Evolutionary conservation across 2,329 filamentous ascomycete species (phyloP).

Genomic region (Madurella mycetomatis): DNA sequence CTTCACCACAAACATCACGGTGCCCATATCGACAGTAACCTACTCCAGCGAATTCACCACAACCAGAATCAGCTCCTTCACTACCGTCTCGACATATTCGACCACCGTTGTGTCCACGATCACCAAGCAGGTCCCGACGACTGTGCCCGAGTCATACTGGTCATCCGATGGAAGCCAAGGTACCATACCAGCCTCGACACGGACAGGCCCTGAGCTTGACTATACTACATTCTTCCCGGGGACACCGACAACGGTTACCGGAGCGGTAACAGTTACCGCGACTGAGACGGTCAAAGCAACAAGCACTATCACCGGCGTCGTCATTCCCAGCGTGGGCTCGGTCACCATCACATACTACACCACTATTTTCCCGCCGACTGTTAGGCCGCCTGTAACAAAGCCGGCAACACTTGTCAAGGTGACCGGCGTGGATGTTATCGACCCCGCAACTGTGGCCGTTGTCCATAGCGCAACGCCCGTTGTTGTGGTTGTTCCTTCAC

Average conservation of each 20-base stretch:
- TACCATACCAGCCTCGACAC: background rate
- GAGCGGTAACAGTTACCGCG: conserved; percentile 1
- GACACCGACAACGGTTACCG: background rate
- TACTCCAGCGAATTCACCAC: conserved; percentile 9
- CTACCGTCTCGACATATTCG: conserved; percentile 2
- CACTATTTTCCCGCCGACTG: conserved; percentile 15
- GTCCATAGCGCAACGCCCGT: conserved; percentile 22
- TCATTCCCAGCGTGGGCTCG: conserved; percentile 20
- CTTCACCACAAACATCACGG: conserved; percentile 17
- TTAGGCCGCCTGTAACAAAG: conserved; percentile 1
- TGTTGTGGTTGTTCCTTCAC: conserved; percentile 14
- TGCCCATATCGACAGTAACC: conserved; percentile 6
- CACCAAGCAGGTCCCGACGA: background rate
- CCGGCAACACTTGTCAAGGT: conserved; percentile 19
- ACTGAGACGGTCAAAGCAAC: background rate
- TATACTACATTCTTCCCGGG: conserved; percentile 5
- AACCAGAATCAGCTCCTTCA: conserved; percentile 1
- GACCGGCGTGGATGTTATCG: conserved; percentile 22
- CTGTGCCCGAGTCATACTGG: conserved; percentile 4
- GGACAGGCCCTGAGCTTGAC: background rate
- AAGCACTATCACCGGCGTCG: conserved; percentile 17
- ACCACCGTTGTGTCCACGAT: conserved; percentile 4
- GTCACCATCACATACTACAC: conserved; percentile 23
- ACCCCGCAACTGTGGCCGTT: conserved; percentile 20
- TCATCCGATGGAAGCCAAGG: conserved; percentile 5